A percentile compares a stretch with the other conserved stretches of the same genome.
Conservation (phyloP, 1,284 basidiomycete species). For the Cutaneotrichosporon sp. region DNA sequence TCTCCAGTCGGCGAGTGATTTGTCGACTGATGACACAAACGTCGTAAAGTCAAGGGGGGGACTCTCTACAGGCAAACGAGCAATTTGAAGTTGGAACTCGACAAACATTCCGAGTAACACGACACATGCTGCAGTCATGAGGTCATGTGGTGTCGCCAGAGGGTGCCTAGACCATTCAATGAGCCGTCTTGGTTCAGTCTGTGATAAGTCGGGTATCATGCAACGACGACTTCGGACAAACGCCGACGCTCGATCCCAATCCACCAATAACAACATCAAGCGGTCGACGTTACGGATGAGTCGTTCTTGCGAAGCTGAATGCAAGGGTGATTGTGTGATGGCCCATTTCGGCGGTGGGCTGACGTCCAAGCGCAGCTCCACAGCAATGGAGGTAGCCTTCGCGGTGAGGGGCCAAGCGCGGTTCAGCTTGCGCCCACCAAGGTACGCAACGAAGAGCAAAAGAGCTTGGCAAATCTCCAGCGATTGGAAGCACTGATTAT, state of each 20-base stretch:
- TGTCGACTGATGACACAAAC: constrained; percentile 8
- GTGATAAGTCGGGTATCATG: constrained; percentile 8
- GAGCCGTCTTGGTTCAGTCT: not conserved
- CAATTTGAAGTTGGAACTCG: not conserved
- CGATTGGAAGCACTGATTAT: constrained; percentile 14
- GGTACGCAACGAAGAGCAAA: constrained; percentile 4
- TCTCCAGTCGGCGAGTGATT: constrained; percentile 7
- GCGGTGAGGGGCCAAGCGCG: constrained; percentile 5
- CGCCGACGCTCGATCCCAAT: constrained; percentile 16
- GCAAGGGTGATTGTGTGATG: not conserved
- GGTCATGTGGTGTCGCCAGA: not conserved
- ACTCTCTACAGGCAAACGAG: not conserved
- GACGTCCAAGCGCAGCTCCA: constrained; percentile 17
- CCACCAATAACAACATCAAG: constrained; percentile 10
- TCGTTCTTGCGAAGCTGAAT: not conserved
- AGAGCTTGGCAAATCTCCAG: constrained; percentile 21
- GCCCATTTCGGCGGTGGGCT: constrained; percentile 14
- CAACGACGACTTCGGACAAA: constrained; percentile 16
- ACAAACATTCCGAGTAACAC: not conserved
- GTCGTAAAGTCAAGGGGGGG: not conserved
- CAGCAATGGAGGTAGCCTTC: constrained; percentile 12
- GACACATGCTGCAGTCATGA: not conserved
- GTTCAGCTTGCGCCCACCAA: constrained; percentile 3
- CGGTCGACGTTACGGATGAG: constrained; percentile 16
- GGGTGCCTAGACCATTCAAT: not conserved